Base-by-base conservation (phyloP, 2,329 filamentous ascomycete genomes). In the Blastomyces percursus region DNA sequence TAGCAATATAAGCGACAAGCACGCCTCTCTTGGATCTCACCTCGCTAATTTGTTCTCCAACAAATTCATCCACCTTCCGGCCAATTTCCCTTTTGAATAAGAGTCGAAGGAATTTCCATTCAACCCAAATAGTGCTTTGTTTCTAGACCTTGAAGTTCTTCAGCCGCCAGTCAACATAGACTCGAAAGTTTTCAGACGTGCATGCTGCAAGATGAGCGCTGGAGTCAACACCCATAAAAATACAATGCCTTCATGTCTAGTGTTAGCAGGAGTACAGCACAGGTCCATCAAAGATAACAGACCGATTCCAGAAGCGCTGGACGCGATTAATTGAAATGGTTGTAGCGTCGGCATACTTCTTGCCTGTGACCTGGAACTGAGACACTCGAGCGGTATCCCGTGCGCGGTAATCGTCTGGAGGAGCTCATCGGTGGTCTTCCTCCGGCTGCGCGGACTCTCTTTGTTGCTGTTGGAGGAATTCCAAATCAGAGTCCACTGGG, bases 321-420 rank as follows among this genome's bases (percentile, higher is more conserved):
- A 63, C 57, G 35, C 57, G 38, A n/a, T 63, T 46, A 42, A 63
- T 61, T n/a, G 42, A 19, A 48, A 30, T 56, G 27, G 32, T 51
- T 38, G 58, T 63, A 16, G 59, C 50, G 40, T 63, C 24, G n/a
- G 58, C 62, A 61, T 63, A 63, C 52, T 63, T 63, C 46, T 63
- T 63, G 61, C 56, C 58, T 48, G 55, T 51, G 42, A 52, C 12
- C 2, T 52, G 50, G 6, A 46, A 32, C 12, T 19, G 27, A 61
- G 59, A 24, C 59, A 61, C 40, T 61, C 59, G 40, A 21, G 46
- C 19, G 46, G 12, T 55, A 46, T 61, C 59, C 50, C 58, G 50
- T 19, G 24, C 46, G 4, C 24, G 30, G 58, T 60, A 60, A 50
- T 60, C 58, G 50, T 50, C 58, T 60, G 58, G 42, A 21, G 42